Evolutionary conservation across 805 yeast genomes (phyloP), one percentile per base, ranked within the genome.

Genomic region (Cyberlindnera mycetangii): DNA sequence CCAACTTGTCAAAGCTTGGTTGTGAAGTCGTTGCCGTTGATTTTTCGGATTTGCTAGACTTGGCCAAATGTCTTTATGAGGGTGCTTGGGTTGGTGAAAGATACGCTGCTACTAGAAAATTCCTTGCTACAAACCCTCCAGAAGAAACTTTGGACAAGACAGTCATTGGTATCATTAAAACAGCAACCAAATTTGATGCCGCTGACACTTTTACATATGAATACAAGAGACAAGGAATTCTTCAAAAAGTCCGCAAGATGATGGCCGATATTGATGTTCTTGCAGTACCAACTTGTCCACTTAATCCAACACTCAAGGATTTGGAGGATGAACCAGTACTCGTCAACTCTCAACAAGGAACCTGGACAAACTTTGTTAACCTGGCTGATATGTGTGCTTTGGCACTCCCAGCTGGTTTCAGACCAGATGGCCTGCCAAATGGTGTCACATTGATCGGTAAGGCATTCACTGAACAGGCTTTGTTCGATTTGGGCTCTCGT

Each of bases 71-170:
- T 60, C 74, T 92, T 30, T 92, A 92, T 62, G 97, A 92, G 60
- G 99, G 99, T 47, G 86, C 98, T n/a, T 92, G 99, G 99, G 98
- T 92, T 10, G 88, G 95, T 19, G 99, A 92, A 69, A 78, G 99
- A 55, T 89, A 81, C 68, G 81, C 88, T 50, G 97, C 97, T 20
- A 78, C 81, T 30, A 76, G 79, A 54, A 87, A 84, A 33, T 85
- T 85, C 54, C 73, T 87, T 45, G 78, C 78, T 22, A 72, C 85
- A 7, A 75, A 81, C 58, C 89, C 93, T 16, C 88, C 93, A 25
- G 71, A 64, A 34, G 73, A 75, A 27, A 75, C 84, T 39, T 69
- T 92, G 55, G 97, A 92, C 64, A 95, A 96, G 40, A 86, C 89
- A 6, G 98, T 93, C 19, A 62, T 74, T 32, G 66, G 74, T 20